These are phyloP conservation scores for Brassica incana DNA, from an alignment of 345 rosid species.

Conservation along the genomic window DNA sequence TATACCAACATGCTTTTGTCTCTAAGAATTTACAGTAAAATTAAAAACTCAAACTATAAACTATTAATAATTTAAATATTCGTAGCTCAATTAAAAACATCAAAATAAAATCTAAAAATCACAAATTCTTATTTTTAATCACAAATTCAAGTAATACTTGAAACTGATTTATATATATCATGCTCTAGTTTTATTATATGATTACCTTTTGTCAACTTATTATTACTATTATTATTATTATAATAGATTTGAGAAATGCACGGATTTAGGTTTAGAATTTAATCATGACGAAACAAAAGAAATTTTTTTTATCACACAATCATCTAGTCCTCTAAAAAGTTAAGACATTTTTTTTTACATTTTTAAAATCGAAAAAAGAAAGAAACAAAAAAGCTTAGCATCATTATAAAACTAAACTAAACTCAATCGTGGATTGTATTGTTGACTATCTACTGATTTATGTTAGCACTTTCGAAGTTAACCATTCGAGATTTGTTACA, in stretches of 20 bases:
- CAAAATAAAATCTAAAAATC: no score
- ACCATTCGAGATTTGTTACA: background rate
- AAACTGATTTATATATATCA: background rate
- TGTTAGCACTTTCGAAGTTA: background rate
- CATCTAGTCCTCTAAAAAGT: background rate
- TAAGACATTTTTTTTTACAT: no score
- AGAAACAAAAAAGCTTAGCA: background rate
- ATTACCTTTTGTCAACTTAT: background rate
- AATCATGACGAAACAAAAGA: background rate
- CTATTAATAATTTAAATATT: no score
- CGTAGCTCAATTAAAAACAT: no score
- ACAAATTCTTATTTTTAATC: no score
- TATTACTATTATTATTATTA: no score
- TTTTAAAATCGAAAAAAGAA: background rate
- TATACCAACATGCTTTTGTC: no score
- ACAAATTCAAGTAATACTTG: background rate
- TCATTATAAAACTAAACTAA: background rate
- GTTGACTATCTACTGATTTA: background rate
- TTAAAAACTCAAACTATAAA: no score
- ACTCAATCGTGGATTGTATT: background rate
- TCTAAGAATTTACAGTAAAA: no score
- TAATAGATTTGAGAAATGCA: background rate
- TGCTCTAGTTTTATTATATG: background rate
- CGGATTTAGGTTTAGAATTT: background rate
- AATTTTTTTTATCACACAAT: background rate